Base-by-base conservation (phyloP, 2,329 filamentous ascomycete genomes). In the Dendrostoma leiphaemia region DNA sequence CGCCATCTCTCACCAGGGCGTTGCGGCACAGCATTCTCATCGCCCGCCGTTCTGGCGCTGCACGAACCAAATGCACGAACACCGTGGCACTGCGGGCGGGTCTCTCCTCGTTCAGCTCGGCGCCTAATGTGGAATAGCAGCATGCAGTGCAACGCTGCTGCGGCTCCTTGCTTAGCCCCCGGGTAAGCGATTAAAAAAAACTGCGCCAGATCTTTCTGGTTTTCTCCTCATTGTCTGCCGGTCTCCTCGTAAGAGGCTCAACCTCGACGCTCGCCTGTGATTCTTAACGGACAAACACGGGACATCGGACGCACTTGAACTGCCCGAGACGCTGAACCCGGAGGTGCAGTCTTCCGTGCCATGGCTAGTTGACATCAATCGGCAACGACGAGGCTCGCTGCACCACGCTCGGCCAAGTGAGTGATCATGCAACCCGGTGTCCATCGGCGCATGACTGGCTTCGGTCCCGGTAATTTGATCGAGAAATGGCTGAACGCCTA, bases 401-500 rank as follows among this genome's bases (percentile, higher is more conserved):
- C 29, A 51, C 5, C 26, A 12, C 12, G 38, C 12, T 13, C 19
- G 38, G 26, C 38, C 38, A 15, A 26, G 12, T 13, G 12, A 47
- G 21, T 46, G 37, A 38, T 23, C 35, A 50, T 50, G 37, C 6
- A 46, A 23, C 8, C 10, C 26, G 28, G 34, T 13, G 9, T 17
- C 23, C n/a, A 23, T 19, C 34, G 34, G 24, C 45, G 17, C 13
- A 29, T 43, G 44, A 47, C 48, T 8, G 40, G 47, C 28, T 34
- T 56, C 21, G 55, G 51, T 17, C 19, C 40, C 19, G 51, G 37
- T n/a, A 37, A 34, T 12, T 34, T 37, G 6, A 43, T 57, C 17
- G n/a, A 40, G 46, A 38, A 57, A 45, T 57, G 47, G 51, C 38
- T 57, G 23, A 50, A 50, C 26, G 51, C 51, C 9, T 57, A 57